Conservation (phyloP, 2,329 filamentous ascomycete genomes). For the Microdochium nivale region DNA sequence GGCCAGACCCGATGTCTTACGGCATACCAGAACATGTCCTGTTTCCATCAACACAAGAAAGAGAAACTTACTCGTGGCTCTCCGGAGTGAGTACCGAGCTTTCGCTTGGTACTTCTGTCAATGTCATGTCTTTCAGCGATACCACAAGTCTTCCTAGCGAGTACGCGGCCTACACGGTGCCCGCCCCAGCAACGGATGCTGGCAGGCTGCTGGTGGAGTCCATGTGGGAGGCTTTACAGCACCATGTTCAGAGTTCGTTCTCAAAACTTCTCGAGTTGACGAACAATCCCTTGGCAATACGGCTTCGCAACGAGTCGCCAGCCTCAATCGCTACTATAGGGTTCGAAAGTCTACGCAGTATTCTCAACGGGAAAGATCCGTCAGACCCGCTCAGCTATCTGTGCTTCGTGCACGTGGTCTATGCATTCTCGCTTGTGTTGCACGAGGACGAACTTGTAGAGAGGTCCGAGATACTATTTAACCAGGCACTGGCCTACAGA, state of each 20-base stretch:
- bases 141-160: conserved; percentile 4
- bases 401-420: conserved; percentile 43
- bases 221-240: conserved; percentile 34
- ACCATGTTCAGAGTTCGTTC: conserved; percentile 36
- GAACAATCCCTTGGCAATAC: conserved; percentile 31
- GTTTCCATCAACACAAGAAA: conserved; percentile 5
- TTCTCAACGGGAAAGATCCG: conserved; percentile 28
- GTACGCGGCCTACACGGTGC: conserved; percentile 8
- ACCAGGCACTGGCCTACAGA: conserved; percentile 36
- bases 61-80: conserved; percentile 21
- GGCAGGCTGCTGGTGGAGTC: conserved; percentile 30
- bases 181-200: conserved; percentile 13
- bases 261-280: conserved; percentile 29
- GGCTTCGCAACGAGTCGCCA: conserved; percentile 29
- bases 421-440: conserved; percentile 38
- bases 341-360: conserved; percentile 28
- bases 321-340: conserved; percentile 30
- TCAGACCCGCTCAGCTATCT: conserved; percentile 33
- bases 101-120: conserved; percentile 23
- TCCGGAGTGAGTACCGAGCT: conserved; percentile 22
- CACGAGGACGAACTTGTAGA: conserved; percentile 29
- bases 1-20: not conserved
- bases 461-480: conserved; percentile 32
- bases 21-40: conserved; percentile 12
- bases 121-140: conserved; percentile 25